A percentile compares a stretch with the other conserved stretches of the same genome.
These are phyloP conservation scores for Zygosaccharomyces bisporus DNA, from an alignment of 805 yeast species.

Conservation along the genomic window DNA sequence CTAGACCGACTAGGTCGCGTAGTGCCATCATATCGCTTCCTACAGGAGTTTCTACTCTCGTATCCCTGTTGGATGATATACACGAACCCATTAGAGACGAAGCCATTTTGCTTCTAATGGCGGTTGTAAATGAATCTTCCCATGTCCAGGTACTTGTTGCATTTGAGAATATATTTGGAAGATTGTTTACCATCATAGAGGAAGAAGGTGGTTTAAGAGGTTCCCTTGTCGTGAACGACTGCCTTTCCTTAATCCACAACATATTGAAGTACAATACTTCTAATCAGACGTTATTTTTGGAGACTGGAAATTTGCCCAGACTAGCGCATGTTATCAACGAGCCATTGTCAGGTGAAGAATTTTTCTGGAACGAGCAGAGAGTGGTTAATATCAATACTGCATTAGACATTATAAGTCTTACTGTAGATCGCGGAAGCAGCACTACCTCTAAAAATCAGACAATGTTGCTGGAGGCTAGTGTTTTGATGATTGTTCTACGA, in stretches of 20 bases:
- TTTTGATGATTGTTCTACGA: conserved; percentile 61
- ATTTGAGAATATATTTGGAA: conserved; percentile 88
- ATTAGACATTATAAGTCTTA: conserved; percentile 66
- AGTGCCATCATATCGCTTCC: conserved; percentile 71
- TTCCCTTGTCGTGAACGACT: conserved; percentile 86
- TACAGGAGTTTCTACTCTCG: conserved; percentile 73
- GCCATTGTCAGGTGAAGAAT: conserved; percentile 47
- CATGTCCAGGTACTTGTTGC: conserved; percentile 92
- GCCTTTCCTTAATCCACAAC: conserved; percentile 69
- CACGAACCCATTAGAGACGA: conserved; percentile 90
- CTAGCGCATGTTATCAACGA: conserved; percentile 60
- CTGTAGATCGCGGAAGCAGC: conserved; percentile 71
- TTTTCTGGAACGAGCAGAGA: conserved; percentile 77
- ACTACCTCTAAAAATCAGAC: conserved; percentile 58
- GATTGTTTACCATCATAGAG: conserved; percentile 69
- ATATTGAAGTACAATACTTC: conserved; percentile 78
- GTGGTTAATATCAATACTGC: conserved; percentile 60
- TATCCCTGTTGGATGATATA: conserved; percentile 54
- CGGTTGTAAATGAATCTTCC: conserved; percentile 72
- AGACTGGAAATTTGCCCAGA: conserved; percentile 71
- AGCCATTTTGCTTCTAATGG: conserved; percentile 76
- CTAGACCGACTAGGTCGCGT: conserved; percentile 70
- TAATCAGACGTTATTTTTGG: conserved; percentile 84
- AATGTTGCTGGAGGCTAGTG: conserved; percentile 54
- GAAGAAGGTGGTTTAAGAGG: conserved; percentile 90